Evolutionary conservation across 208 protist genomes (phyloP).

Genomic region (Acanthamoeba castellanii): DNA sequence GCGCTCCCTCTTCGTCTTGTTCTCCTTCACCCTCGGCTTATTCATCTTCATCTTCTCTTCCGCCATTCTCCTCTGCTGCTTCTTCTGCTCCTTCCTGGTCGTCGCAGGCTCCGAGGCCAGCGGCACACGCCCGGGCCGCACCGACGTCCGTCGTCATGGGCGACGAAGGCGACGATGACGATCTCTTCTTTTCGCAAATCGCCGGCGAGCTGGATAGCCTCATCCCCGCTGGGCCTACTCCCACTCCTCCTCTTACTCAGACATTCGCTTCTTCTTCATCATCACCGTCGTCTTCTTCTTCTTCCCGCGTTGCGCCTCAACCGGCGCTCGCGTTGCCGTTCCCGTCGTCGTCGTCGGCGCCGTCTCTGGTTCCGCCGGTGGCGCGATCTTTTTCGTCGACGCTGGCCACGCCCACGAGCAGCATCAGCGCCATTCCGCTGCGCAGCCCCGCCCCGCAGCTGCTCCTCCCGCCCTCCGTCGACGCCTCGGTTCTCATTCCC

Average conservation of each 20-base stretch:
- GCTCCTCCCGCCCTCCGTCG: no score
- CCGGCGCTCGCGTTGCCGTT: no score
- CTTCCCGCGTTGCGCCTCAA: no score
- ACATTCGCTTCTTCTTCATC: not conserved
- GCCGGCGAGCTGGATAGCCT: not conserved
- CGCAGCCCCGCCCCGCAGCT: not conserved
- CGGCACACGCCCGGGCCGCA: not conserved
- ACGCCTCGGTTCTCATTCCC: no score
- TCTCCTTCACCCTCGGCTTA: not conserved
- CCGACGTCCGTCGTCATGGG: not conserved
- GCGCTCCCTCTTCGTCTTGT: not conserved
- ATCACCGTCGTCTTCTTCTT: not conserved
- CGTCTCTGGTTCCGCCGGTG: not conserved
- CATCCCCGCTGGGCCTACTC: not conserved
- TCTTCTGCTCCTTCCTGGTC: not conserved
- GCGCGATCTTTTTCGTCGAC: not conserved
- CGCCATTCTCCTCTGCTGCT: no score
- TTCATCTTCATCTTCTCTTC: no score
- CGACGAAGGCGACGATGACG: not conserved
- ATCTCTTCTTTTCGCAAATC: constrained; percentile 46
- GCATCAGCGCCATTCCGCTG: not conserved
- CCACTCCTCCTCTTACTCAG: not conserved
- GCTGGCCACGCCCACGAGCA: not conserved
- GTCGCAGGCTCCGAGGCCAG: not conserved
- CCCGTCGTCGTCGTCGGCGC: not conserved